Evolutionary conservation across 164 flowering plant genomes (phyloP), one percentile per base, ranked within the genome.

Genomic region (Platanus orientalis): DNA sequence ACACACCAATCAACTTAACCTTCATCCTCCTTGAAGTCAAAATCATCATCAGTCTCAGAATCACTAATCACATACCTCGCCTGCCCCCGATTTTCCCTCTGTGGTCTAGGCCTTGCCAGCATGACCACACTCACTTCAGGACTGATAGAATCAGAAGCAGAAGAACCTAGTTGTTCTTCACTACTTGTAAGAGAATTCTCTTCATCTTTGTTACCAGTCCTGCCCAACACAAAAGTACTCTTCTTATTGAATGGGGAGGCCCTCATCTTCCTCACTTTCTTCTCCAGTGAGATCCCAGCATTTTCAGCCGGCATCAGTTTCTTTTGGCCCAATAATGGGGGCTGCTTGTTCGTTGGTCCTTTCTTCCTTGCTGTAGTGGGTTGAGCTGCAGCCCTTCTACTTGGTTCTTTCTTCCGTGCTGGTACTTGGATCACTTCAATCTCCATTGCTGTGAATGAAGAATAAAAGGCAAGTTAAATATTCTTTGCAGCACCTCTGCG

Each of bases 201-300:
- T n/a, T n/a, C 73, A 0, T 44, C 75, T 20, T 58, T 64, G 17
- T 7, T 47, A 6, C 44, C 58, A 17, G 52, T 58, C 66, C 69
- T 82, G n/a, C 80, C 89, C 64, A 90, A 28, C 20, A 87, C 50
- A 7, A 94, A 86, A 24, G 92, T 78, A 48, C 99, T 94, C 69
- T 94, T 94, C 81, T 86, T 94, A 82, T 94, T 85, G 70, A 91
- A 94, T 2, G 99, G 99, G 1, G 97, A 92, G 19, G 72, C 75
- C 54, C 97, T 84, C 79, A 84, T 89, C 78, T 79, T 89, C 79
- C 94, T 82, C 52, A 92, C 90, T 63, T 89, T 91, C 75, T 83
- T 86, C 68, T 83, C 90, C 0, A 94, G 97, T 5, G 96, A 90
- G 27, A 67, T 56, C 36, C 72, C 80, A 0, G 71, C 16, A 1